A percentile compares a stretch with the other conserved stretches of the same genome.
These are phyloP conservation scores for Erodium maritimum DNA, from an alignment of 345 rosid genomes.

Conservation along the genomic window DNA sequence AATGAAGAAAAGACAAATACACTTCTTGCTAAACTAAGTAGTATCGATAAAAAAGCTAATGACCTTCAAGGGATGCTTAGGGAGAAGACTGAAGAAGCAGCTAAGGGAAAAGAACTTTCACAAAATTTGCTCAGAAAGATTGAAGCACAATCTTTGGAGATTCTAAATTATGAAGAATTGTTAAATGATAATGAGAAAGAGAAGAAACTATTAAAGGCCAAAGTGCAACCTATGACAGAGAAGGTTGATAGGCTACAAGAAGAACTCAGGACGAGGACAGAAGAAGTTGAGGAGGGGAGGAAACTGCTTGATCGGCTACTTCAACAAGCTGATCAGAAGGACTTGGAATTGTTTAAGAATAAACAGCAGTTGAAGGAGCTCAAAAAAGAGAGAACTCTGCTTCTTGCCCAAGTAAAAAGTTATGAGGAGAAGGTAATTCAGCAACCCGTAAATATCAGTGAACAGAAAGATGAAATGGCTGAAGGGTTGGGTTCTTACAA, in stretches of 20 bases:
- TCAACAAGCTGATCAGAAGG: constrained; percentile 24
- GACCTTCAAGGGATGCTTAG: constrained; percentile 29
- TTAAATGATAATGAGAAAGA: constrained; percentile 23
- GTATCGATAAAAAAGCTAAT: constrained; percentile 25
- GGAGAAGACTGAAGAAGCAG: constrained; percentile 20
- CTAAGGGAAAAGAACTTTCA: constrained; percentile 21
- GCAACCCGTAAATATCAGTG: constrained; percentile 19
- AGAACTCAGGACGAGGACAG: constrained; percentile 23
- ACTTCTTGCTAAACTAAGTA: constrained; percentile 32
- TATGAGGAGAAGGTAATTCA: constrained; percentile 31
- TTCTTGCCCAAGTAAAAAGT: constrained; percentile 22
- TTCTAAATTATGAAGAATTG: constrained; percentile 18
- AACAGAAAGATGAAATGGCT: constrained; percentile 15
- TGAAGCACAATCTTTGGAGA: constrained; percentile 17
- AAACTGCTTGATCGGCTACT: constrained; percentile 23
- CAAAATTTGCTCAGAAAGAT: constrained; percentile 23
- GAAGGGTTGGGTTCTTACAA: constrained; percentile 22
- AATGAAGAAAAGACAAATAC: constrained; percentile 21
- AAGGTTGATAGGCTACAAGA: constrained; percentile 27
- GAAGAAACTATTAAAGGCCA: constrained; percentile 23
- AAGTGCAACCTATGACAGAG: constrained; percentile 32
- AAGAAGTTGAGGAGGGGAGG: constrained; percentile 31
- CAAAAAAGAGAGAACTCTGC: constrained; percentile 25
- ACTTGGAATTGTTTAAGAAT: constrained; percentile 18
- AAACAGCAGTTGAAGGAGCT: constrained; percentile 25